A percentile compares a stretch with the other conserved stretches of the same genome.
These are phyloP conservation scores for Coemansia sp. DNA, from an alignment of 192 early-diverging fungal species.

Conservation along the genomic window DNA sequence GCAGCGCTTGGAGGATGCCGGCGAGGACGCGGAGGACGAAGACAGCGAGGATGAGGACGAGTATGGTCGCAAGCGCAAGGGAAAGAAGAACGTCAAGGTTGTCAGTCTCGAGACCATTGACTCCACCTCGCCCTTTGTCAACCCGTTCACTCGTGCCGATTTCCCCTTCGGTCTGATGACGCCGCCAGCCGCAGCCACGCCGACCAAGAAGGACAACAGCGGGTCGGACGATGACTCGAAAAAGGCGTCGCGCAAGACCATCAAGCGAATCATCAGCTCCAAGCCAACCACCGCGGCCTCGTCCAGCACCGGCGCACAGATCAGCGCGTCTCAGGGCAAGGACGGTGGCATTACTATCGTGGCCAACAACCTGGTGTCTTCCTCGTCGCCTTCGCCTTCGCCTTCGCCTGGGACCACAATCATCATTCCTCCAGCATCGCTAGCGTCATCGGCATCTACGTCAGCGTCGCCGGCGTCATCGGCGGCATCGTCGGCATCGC, in stretches of 20 bases:
- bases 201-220: constrained; percentile 8
- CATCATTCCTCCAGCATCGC: constrained; percentile 26
- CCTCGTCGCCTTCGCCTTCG: not conserved
- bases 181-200: constrained; percentile 8
- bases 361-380: constrained; percentile 9
- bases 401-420: constrained; percentile 21
- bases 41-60: constrained; percentile 37
- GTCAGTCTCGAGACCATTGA: constrained; percentile 41
- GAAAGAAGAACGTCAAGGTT: constrained; percentile 26
- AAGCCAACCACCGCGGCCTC: constrained; percentile 6
- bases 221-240: constrained; percentile 17
- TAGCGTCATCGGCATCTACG: constrained; percentile 9
- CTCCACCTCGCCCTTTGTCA: constrained; percentile 31
- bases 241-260: constrained; percentile 28
- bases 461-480: not conserved
- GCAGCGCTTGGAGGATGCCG: constrained; percentile 34
- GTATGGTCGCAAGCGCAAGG: constrained; percentile 26
- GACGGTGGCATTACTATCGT: constrained; percentile 41
- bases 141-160: constrained; percentile 42
- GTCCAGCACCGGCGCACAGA: constrained; percentile 3
- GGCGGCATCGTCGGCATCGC: not conserved
- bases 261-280: constrained; percentile 22
- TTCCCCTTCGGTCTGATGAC: constrained; percentile 47
- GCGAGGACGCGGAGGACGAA: constrained; percentile 27
- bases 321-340: constrained; percentile 41